Percentiles rank a stretch among this genome's conserved stretches.
phyloP scores from a whole-genome alignment of 257 asterid genomes.

The Nicotiana tomentosiformis region DNA sequence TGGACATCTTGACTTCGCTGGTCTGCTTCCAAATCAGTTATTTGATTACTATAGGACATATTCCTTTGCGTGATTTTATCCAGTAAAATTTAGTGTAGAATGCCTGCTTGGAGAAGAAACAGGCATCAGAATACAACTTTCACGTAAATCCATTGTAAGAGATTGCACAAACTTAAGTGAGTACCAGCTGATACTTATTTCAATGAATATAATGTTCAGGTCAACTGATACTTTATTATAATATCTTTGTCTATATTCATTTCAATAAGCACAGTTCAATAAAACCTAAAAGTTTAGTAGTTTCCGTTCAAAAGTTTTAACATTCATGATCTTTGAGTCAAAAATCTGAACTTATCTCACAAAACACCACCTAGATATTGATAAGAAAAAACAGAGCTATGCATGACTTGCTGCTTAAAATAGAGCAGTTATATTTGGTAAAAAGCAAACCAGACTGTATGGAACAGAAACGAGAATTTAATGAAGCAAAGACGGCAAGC shows the following conservation, averaged over 20 bases:
- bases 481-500: neutral
- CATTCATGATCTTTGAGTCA: neutral
- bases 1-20: slow-evolving; percentile 53
- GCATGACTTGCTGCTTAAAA: neutral
- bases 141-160: neutral
- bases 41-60: slow-evolving; percentile 43
- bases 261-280: neutral
- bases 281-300: neutral
- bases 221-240: neutral
- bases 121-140: neutral
- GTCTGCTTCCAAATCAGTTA: slow-evolving; percentile 51
- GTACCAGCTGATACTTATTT: neutral
- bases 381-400: neutral
- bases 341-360: neutral
- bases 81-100: slow-evolving; percentile 13
- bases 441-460: neutral
- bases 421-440: neutral
- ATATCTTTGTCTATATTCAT: neutral
- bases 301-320: neutral
- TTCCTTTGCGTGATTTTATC: slow-evolving; percentile 67
- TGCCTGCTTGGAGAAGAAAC: slow-evolving; percentile 34
- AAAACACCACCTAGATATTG: neutral
- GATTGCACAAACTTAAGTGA: neutral
- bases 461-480: neutral
- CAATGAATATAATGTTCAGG: neutral